A percentile compares a stretch with the other conserved stretches of the same genome.
Conservation (phyloP, 805 yeast genomes). For the Kodamaea kaohsiungensis region DNA sequence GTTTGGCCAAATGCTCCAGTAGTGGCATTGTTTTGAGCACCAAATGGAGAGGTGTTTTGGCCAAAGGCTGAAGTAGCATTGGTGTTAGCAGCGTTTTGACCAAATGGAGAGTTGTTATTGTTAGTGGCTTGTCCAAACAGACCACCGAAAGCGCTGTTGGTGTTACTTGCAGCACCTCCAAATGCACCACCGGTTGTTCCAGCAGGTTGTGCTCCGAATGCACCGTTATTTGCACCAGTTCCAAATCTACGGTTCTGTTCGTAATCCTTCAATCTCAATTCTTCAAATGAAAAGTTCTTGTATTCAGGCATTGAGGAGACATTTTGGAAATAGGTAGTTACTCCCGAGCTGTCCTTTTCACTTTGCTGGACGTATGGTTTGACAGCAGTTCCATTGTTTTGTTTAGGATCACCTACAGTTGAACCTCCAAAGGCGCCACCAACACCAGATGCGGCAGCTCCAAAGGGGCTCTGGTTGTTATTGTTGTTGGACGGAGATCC, state of each 20-base stretch:
- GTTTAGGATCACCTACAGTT: conserved; percentile 23
- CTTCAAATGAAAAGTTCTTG: conserved; percentile 77
- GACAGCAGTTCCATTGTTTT: conserved; percentile 66
- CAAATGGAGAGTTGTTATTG: conserved; percentile 28
- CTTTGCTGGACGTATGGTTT: conserved; percentile 67
- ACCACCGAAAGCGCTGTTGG: conserved; percentile 30
- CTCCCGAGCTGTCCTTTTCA: conserved; percentile 70
- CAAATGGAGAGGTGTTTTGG: conserved; percentile 16
- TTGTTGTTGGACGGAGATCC: conserved; percentile 9
- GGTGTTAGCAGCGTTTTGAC: conserved; percentile 15
- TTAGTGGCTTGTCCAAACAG: conserved; percentile 14
- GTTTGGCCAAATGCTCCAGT: conserved; percentile 29
- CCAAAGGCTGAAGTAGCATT: conserved; percentile 26
- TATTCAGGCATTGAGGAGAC: conserved; percentile 92
- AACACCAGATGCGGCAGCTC: conserved; percentile 15
- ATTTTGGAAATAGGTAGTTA: conserved; percentile 63
- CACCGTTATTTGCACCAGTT: conserved; percentile 27
- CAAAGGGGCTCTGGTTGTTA: conserved; percentile 15
- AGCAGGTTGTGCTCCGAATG: conserved; percentile 26
- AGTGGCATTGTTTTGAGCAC: conserved; percentile 12
- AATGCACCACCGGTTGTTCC: conserved; percentile 17
- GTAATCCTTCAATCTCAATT: conserved; percentile 87
- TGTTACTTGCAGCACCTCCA: conserved; percentile 15
- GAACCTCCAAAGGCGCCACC: conserved; percentile 19
- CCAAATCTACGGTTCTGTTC: conserved; percentile 68